Evolutionary conservation across 1,284 basidiomycete genomes (phyloP).

Genomic region (Lentinus polychrous): DNA sequence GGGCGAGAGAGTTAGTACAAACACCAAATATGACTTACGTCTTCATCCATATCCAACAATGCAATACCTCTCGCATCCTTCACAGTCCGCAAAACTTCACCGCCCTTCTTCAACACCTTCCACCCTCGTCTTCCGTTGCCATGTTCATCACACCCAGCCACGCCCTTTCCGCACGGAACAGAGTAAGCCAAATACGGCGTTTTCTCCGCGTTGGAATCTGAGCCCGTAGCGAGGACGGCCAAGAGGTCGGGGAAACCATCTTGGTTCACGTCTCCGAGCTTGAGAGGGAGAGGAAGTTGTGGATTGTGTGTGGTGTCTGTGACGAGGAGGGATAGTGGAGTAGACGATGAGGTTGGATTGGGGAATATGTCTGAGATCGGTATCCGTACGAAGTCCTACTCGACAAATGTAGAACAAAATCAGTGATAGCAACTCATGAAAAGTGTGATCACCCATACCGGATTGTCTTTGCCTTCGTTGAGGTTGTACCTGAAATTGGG

Average conservation of each 20-base stretch:
- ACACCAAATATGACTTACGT: slow-evolving; percentile 57
- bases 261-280: slow-evolving; percentile 86
- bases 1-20: not conserved
- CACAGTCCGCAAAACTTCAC: slow-evolving; percentile 57
- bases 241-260: slow-evolving; percentile 95
- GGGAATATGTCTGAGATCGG: slow-evolving; percentile 61
- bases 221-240: slow-evolving; percentile 48
- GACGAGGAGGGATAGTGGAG: slow-evolving; percentile 57
- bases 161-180: slow-evolving; percentile 55
- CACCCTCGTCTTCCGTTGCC: slow-evolving; percentile 57
- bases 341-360: slow-evolving; percentile 22
- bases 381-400: slow-evolving; percentile 64
- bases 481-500: slow-evolving; percentile 77
- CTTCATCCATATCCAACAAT: slow-evolving; percentile 94
- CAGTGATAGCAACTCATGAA: not conserved
- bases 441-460: slow-evolving; percentile 32
- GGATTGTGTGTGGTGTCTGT: slow-evolving; percentile 58
- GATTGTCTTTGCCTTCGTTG: slow-evolving; percentile 39
- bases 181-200: slow-evolving; percentile 70
- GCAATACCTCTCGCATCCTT: slow-evolving; percentile 76
- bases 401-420: not conserved
- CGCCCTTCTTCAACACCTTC: slow-evolving; percentile 51
- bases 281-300: slow-evolving; percentile 70
- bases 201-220: slow-evolving; percentile 28
- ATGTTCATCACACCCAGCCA: slow-evolving; percentile 44